phyloP scores from a whole-genome alignment of 352 stramenopile genomes.

The Phytophthora brassicae region DNA sequence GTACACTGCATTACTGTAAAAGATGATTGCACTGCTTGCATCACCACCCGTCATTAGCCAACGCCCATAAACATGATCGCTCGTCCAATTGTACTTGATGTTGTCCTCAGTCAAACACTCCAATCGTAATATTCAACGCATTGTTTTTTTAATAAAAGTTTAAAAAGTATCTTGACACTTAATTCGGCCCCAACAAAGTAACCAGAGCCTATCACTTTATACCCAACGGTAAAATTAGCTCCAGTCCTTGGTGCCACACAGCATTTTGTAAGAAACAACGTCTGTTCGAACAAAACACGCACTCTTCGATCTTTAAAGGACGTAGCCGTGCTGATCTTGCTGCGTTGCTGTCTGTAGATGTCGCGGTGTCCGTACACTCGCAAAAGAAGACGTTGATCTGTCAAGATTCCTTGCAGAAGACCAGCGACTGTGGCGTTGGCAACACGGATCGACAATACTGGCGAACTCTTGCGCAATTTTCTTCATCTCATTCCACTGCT shows the following conservation, averaged over 20 bases:
- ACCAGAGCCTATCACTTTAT: too few species aligned
- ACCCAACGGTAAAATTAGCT: too few species aligned
- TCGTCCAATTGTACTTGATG: constrained; percentile 16
- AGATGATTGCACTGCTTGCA: too few species aligned
- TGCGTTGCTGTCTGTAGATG: not conserved
- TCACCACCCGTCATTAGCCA: constrained; percentile 7
- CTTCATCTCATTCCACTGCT: constrained; percentile 21
- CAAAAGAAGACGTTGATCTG: not conserved
- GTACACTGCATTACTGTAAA: too few species aligned
- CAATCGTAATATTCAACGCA: too few species aligned
- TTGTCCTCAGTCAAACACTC: not conserved
- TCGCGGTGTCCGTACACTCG: not conserved
- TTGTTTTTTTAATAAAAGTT: too few species aligned
- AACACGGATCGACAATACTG: constrained; percentile 6
- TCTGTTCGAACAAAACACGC: constrained; percentile 8
- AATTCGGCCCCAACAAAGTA: too few species aligned
- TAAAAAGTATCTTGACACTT: too few species aligned
- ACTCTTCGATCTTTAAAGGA: constrained; percentile 28
- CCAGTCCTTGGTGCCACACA: not conserved
- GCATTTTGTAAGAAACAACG: constrained; percentile 4
- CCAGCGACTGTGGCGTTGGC: constrained; percentile 2
- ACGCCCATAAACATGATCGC: constrained; percentile 19
- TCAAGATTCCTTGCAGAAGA: not conserved
- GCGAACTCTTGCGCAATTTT: constrained; percentile 7
- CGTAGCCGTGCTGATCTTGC: not conserved